Evolutionary conservation across 768 basidiomycete genomes (phyloP).

Genomic region (Mycena chlorophos): DNA sequence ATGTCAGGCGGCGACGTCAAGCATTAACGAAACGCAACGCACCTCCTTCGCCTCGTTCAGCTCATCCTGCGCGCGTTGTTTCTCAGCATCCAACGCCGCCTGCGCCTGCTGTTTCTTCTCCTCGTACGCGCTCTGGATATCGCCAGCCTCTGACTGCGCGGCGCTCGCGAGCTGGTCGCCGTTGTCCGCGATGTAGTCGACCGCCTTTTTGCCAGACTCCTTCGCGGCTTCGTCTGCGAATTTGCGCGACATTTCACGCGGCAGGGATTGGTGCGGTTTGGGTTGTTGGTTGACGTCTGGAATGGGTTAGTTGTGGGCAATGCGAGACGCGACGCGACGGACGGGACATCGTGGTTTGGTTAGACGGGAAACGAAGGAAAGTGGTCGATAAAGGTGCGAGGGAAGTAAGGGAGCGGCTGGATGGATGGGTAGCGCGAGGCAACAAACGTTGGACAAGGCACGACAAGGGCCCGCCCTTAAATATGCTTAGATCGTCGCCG

Average conservation of each 20-base stretch:
- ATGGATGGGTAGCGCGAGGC: too few species aligned
- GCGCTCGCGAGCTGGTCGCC: not conserved
- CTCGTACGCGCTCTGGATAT: conserved; percentile 24
- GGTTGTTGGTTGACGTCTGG: conserved; percentile 18
- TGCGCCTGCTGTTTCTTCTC: conserved; percentile 5
- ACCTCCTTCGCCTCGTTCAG: conserved; percentile 11
- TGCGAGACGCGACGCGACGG: not conserved
- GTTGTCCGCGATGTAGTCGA: conserved; percentile 28
- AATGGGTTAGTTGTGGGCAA: not conserved
- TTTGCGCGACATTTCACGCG: conserved; percentile 23
- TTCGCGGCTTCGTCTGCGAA: conserved; percentile 25
- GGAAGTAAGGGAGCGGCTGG: too few species aligned
- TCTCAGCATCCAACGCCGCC: conserved; percentile 12
- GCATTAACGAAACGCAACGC: not conserved
- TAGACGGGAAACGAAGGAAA: too few species aligned
- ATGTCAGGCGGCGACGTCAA: not conserved
- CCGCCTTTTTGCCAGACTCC: conserved; percentile 28
- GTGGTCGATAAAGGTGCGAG: too few species aligned
- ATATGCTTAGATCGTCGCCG: too few species aligned
- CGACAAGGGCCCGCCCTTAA: too few species aligned
- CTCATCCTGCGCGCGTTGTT: conserved; percentile 8
- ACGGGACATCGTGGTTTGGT: not conserved
- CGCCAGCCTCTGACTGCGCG: conserved; percentile 9
- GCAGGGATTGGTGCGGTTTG: conserved; percentile 11
- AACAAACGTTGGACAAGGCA: too few species aligned